A percentile compares a stretch with the other conserved stretches of the same genome.
These are phyloP conservation scores for Medicago lupulina DNA, from an alignment of 306 rosid species.

Conservation along the genomic window DNA sequence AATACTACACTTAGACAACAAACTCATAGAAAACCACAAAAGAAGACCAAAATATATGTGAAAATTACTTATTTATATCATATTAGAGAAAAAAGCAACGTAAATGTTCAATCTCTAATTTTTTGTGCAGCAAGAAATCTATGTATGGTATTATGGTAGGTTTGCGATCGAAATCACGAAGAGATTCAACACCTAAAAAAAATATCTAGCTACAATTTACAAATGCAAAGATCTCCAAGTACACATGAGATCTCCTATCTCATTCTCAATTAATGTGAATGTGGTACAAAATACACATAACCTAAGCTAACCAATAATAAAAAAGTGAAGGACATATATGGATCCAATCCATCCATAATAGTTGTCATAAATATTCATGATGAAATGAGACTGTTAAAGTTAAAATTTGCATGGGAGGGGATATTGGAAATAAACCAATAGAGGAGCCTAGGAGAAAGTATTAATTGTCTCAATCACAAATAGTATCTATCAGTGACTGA, in stretches of 20 bases:
- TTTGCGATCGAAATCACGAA: too few relatives aligned
- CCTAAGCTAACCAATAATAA: constrained; percentile 32
- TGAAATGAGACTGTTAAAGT: background rate
- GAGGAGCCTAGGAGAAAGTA: constrained; percentile 32
- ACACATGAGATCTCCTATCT: background rate
- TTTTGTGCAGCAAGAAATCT: too few relatives aligned
- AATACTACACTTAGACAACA: too few relatives aligned
- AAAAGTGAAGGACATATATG: constrained; percentile 30
- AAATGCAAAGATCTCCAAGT: too few relatives aligned
- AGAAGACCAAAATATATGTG: too few relatives aligned
- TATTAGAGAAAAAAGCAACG: too few relatives aligned
- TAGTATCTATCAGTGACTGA: constrained; percentile 19
- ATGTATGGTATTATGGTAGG: too few relatives aligned
- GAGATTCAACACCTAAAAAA: too few relatives aligned
- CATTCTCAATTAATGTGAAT: background rate
- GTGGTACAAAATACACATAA: background rate
- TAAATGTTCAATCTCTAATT: too few relatives aligned
- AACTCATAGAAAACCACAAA: too few relatives aligned
- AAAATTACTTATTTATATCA: too few relatives aligned
- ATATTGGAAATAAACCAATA: constrained; percentile 56
- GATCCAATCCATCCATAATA: background rate
- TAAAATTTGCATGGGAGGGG: constrained; percentile 58
- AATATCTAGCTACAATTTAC: too few relatives aligned
- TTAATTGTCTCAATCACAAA: constrained; percentile 44
- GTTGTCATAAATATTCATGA: constrained; percentile 38